phyloP scores from a whole-genome alignment of 2,329 filamentous ascomycete genomes.

The Lachnellula hyalina region DNA sequence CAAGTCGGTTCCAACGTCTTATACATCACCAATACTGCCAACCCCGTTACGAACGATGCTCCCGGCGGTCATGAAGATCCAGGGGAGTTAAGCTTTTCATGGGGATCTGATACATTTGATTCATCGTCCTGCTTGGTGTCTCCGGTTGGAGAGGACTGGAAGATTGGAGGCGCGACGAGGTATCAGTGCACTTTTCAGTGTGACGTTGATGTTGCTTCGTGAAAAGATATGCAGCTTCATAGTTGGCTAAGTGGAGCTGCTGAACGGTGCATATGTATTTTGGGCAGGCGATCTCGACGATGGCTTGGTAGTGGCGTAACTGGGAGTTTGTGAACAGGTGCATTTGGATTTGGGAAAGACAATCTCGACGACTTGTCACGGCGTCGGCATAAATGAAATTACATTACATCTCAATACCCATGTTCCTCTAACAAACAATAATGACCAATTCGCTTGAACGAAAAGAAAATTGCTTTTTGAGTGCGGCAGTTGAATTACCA shows the following conservation, averaged over 20 bases:
- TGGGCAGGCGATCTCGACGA: neutral
- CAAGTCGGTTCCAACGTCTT: conserved; percentile 11
- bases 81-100: conserved; percentile 12
- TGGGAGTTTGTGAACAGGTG: neutral
- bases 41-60: conserved; percentile 3
- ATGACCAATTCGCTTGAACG: no score
- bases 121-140: conserved; percentile 4
- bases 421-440: no score
- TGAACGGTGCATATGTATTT: neutral
- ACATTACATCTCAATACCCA: no score
- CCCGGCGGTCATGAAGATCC: conserved; percentile 4
- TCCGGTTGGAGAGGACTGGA: conserved; percentile 2
- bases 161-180: neutral
- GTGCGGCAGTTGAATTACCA: no score
- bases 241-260: neutral
- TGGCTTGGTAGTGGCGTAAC: neutral
- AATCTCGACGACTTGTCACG: no score
- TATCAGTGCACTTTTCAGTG: conserved; percentile 4
- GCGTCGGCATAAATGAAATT: no score
- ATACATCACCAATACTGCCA: conserved; percentile 8
- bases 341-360: neutral
- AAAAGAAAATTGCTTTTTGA: no score
- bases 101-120: conserved; percentile 9
- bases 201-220: neutral
- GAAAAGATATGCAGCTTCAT: neutral